These are phyloP conservation scores for Lasiodiplodia hormozganensis DNA, from an alignment of 2,329 filamentous ascomycete genomes.

Conservation along the genomic window DNA sequence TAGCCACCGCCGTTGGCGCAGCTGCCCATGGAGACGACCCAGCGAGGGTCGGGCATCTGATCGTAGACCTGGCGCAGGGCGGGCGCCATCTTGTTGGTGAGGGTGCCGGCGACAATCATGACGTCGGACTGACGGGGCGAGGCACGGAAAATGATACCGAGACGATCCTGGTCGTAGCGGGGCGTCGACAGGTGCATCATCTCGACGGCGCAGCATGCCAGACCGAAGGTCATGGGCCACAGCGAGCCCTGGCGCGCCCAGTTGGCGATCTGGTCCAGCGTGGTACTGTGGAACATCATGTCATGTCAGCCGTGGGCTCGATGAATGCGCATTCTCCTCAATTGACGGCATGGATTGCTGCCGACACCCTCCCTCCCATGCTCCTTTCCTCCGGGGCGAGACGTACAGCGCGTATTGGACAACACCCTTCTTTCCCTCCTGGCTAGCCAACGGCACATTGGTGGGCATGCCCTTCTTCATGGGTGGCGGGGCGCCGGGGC, in stretches of 20 bases:
- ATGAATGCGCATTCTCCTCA: background rate
- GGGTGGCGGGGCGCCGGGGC: conserved; percentile 58
- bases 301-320: background rate
- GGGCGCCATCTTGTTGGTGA: conserved; percentile 96
- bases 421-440: conserved; percentile 79
- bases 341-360: background rate
- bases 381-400: background rate
- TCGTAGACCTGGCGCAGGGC: conserved; percentile 91
- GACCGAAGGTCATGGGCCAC: conserved; percentile 90
- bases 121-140: conserved; percentile 90
- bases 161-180: conserved; percentile 89
- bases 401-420: conserved; percentile 88
- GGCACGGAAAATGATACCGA: conserved; percentile 91
- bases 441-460: conserved; percentile 78
- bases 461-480: conserved; percentile 62
- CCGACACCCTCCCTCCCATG: background rate
- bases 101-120: conserved; percentile 92
- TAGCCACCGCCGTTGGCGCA: conserved; percentile 87
- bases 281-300: conserved; percentile 63
- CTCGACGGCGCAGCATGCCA: conserved; percentile 89
- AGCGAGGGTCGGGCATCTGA: conserved; percentile 91
- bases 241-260: conserved; percentile 88
- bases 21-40: conserved; percentile 85
- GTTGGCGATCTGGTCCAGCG: conserved; percentile 82
- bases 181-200: conserved; percentile 95